These are phyloP conservation scores for Psilocybe subaeruginosa DNA, from an alignment of 768 basidiomycete species.

Conservation along the genomic window DNA sequence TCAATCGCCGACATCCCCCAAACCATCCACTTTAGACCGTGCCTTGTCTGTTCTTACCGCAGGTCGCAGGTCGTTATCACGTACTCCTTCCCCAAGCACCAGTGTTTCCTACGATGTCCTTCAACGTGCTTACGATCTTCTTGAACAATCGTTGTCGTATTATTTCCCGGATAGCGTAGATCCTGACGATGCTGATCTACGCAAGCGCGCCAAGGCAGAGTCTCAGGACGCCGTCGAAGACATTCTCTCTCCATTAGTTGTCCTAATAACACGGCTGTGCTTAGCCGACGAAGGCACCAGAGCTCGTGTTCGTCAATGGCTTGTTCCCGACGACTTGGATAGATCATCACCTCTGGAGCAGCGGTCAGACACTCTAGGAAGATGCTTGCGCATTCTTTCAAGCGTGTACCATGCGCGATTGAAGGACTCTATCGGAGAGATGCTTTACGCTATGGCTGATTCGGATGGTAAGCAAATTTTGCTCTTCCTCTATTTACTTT, in stretches of 20 bases:
- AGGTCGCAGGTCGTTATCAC: constrained; percentile 53
- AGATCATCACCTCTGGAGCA: constrained; percentile 75
- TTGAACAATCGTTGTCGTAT: constrained; percentile 59
- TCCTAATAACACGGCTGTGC: constrained; percentile 76
- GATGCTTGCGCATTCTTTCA: constrained; percentile 75
- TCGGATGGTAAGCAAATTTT: constrained; percentile 53
- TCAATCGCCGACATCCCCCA: constrained; percentile 34
- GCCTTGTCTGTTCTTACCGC: constrained; percentile 58
- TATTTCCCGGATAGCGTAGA: constrained; percentile 71
- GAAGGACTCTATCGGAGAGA: constrained; percentile 82
- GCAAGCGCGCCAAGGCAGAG: constrained; percentile 52
- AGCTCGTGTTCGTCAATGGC: constrained; percentile 59
- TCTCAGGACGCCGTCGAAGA: constrained; percentile 71
- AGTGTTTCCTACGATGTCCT: constrained; percentile 50
- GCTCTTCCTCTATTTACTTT: neutral
- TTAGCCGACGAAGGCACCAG: constrained; percentile 63
- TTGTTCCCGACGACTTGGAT: constrained; percentile 82
- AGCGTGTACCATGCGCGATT: constrained; percentile 74
- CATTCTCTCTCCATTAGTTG: constrained; percentile 70
- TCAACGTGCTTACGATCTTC: constrained; percentile 65
- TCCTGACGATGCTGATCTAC: constrained; percentile 65
- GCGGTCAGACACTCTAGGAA: constrained; percentile 75
- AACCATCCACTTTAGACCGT: constrained; percentile 55
- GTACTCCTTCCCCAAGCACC: constrained; percentile 45
- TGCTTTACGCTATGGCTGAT: constrained; percentile 84